These are phyloP conservation scores for Mucor saturninus DNA, from an alignment of 371 early-diverging fungal genomes.

Conservation along the genomic window DNA sequence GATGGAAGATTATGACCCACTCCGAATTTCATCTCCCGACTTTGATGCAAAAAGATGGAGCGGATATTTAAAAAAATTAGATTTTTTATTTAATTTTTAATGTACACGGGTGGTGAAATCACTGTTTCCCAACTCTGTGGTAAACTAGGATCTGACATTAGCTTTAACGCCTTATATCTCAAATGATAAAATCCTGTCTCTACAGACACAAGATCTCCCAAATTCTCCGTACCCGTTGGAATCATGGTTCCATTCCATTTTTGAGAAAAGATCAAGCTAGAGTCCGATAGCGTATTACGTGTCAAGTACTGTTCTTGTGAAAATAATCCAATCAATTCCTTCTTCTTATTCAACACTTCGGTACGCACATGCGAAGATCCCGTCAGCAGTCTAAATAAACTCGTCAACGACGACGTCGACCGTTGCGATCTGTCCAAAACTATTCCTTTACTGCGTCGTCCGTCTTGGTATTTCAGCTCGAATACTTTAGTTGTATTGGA, in stretches of 20 bases:
- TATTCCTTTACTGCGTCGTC: background rate
- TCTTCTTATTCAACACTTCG: conserved; percentile 19
- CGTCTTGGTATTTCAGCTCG: background rate
- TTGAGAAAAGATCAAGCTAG: conserved; percentile 11
- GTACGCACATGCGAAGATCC: conserved; percentile 19
- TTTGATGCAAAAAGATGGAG: background rate
- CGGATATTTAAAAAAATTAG: background rate
- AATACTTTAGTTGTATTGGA: conserved; percentile 2
- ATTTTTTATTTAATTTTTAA: conserved; percentile 5
- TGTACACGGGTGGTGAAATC: conserved; percentile 20
- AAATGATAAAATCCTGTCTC: conserved; percentile 23
- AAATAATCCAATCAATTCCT: conserved; percentile 13
- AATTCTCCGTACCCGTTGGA: conserved; percentile 8
- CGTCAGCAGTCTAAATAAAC: conserved; percentile 21
- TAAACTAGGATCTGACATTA: conserved; percentile 23
- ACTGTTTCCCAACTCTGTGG: conserved; percentile 22
- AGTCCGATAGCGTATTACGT: conserved; percentile 18
- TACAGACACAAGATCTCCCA: conserved; percentile 5
- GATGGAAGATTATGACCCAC: background rate
- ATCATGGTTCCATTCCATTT: conserved; percentile 30
- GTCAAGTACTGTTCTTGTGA: conserved; percentile 14
- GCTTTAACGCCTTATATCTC: conserved; percentile 23
- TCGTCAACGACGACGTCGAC: conserved; percentile 2
- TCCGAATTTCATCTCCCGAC: background rate
- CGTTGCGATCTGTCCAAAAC: conserved; percentile 11